A percentile compares a stretch with the other conserved stretches of the same genome.
Evolutionary conservation across 257 asterid genomes (phyloP).

Genomic region (Euphrasia confusa): DNA sequence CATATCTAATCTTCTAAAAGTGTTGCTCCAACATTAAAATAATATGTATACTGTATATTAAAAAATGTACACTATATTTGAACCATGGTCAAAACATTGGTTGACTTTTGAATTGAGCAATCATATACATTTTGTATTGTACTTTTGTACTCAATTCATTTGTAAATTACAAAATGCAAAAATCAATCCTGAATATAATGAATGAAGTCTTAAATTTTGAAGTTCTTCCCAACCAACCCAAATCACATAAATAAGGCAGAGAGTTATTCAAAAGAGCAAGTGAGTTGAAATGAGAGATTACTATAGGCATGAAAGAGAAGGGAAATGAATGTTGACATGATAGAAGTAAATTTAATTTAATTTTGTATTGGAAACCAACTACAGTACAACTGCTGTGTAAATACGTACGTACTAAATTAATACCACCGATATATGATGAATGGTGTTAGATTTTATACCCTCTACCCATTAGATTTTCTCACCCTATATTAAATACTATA

Average conservation of each 20-base stretch:
- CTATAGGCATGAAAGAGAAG: constrained; percentile 31
- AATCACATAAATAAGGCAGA: constrained; percentile 14
- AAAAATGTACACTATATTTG: no score
- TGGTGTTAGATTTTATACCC: neutral
- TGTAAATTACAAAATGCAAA: no score
- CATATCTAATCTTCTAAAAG: no score
- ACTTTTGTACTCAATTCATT: no score
- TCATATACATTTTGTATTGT: no score
- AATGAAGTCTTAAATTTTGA: constrained; percentile 24
- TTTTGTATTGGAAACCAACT: neutral
- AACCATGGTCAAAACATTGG: no score
- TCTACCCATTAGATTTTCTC: neutral
- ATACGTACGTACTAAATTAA: neutral
- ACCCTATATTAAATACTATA: neutral
- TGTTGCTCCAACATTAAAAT: no score
- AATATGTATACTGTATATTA: no score
- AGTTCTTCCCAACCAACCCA: constrained; percentile 32
- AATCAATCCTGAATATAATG: neutral
- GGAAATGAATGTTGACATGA: constrained; percentile 33
- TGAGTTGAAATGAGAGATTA: constrained; percentile 15
- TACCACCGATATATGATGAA: neutral
- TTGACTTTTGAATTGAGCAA: no score
- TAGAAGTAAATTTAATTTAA: constrained; percentile 25
- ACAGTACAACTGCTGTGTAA: neutral
- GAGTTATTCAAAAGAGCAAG: constrained; percentile 2